Evolutionary conservation across 768 basidiomycete species (phyloP).

Genomic region (Lentinula detonsa): DNA sequence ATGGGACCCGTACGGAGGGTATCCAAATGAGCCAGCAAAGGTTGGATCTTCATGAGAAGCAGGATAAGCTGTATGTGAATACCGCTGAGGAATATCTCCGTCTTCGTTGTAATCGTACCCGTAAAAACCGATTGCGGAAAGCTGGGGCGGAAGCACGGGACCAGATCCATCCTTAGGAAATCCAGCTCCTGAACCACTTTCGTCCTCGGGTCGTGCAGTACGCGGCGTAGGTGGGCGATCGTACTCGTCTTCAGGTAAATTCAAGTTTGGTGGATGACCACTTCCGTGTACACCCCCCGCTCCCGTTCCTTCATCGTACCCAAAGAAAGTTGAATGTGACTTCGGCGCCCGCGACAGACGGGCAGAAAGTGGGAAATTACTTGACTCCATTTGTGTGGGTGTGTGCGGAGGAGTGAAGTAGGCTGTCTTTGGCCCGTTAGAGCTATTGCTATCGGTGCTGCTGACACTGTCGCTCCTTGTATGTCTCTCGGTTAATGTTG

Average conservation of each 20-base stretch:
- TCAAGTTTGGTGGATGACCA: neutral
- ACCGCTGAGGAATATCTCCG: neutral
- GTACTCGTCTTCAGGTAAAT: neutral
- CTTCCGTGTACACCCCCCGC: neutral
- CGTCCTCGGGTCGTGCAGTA: slow-evolving; percentile 55
- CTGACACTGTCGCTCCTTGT: slow-evolving; percentile 2
- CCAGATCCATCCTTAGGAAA: slow-evolving; percentile 7
- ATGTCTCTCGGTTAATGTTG: neutral
- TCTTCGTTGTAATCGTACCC: slow-evolving; percentile 1
- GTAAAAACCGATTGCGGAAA: neutral
- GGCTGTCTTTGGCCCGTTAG: slow-evolving; percentile 24
- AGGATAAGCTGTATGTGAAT: neutral
- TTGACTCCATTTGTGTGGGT: slow-evolving; percentile 17
- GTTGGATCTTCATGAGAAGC: slow-evolving; percentile 3
- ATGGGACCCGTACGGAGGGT: neutral
- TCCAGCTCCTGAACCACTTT: neutral
- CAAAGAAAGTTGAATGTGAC: slow-evolving; percentile 12
- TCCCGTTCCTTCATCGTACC: neutral
- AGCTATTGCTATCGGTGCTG: neutral
- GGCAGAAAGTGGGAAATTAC: neutral
- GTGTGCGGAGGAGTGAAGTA: slow-evolving; percentile 52
- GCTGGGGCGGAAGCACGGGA: neutral
- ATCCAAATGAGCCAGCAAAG: slow-evolving; percentile 4
- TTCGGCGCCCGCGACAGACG: slow-evolving; percentile 31
- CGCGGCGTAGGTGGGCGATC: slow-evolving; percentile 45